Evolutionary conservation across 805 yeast genomes (phyloP), one percentile per base, ranked within the genome.

Genomic region (Zygotorulaspora danielsina): DNA sequence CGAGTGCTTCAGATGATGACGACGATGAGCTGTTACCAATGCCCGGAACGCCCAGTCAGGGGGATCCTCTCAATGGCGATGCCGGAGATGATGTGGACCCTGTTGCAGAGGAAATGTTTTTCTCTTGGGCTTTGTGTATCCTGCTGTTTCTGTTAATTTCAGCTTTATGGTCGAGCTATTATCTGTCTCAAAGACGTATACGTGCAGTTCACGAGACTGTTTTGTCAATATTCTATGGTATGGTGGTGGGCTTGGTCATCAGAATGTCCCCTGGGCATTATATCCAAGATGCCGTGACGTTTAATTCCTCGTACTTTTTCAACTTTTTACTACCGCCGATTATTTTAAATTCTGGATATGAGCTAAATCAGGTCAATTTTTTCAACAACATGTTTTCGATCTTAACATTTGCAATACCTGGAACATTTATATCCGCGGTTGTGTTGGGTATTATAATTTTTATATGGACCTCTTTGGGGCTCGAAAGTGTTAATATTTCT

Each of bases 121-220:
- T 95, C 4, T 87, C 97, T 0, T 93, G 98, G 99, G 97, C 98
- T 0, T 67, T 93, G 20, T 89, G 88, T 63, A 94, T 93, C 43
- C 71, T 93, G 47, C 61, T 93, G 34, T 77, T 84, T 41, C 69
- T 93, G 32, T 68, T 93, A 32, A 83, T 90, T 42, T 75, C 89
- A 6, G 96, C 98, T 0, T 68, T 93, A 37, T 93, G 97, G 97
- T 86, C 96, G 3, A 82, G 95, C 20, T 93, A 90, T 64, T 90
- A 84, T 59, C 70, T 93, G 34, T 96, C 90, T 56, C 96, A 87
- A 54, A 76, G 86, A 52, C 75, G 93, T 49, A 90, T 93, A 54
- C 89, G 86, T 63, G 95, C 96, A 3, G 78, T 93, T n/a, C 99
- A 93, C 64, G 99, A 93, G 66, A 93, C 98, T 0, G 97, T 93